These are phyloP conservation scores for Phyllosticta citrichinensis DNA, from an alignment of 2,329 filamentous ascomycete genomes.

Conservation along the genomic window DNA sequence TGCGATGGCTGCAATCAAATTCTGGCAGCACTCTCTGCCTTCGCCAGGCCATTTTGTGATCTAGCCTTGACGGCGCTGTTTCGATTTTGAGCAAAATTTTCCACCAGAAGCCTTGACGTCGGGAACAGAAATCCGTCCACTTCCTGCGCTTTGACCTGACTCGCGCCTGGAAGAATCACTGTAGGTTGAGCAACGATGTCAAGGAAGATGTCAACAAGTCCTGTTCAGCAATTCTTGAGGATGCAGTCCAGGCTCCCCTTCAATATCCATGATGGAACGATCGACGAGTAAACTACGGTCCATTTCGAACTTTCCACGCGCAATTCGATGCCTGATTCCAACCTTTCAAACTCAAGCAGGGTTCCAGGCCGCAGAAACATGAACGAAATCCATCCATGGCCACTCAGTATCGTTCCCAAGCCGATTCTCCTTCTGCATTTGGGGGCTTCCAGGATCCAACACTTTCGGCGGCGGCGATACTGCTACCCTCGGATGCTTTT, in stretches of 20 bases:
- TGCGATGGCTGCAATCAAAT: neutral
- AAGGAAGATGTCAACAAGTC: too few relatives aligned
- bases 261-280: too few relatives aligned
- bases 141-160: neutral
- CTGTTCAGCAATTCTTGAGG: too few relatives aligned
- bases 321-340: neutral
- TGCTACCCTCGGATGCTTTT: too few relatives aligned
- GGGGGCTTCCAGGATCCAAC: too few relatives aligned
- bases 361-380: neutral
- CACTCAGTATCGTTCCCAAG: neutral
- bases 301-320: neutral
- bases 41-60: neutral
- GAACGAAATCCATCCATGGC: neutral
- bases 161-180: neutral
- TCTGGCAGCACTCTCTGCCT: neutral
- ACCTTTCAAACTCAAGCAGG: too few relatives aligned
- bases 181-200: neutral
- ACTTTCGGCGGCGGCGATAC: too few relatives aligned
- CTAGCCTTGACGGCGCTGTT: neutral
- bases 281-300: too few relatives aligned
- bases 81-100: neutral
- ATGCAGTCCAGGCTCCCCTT: too few relatives aligned
- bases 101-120: neutral
- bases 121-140: neutral
- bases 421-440: too few relatives aligned